These are phyloP conservation scores for Asterella californica DNA, from an alignment of 225 moss, liverwort and hornwort genomes.

Conservation along the genomic window DNA sequence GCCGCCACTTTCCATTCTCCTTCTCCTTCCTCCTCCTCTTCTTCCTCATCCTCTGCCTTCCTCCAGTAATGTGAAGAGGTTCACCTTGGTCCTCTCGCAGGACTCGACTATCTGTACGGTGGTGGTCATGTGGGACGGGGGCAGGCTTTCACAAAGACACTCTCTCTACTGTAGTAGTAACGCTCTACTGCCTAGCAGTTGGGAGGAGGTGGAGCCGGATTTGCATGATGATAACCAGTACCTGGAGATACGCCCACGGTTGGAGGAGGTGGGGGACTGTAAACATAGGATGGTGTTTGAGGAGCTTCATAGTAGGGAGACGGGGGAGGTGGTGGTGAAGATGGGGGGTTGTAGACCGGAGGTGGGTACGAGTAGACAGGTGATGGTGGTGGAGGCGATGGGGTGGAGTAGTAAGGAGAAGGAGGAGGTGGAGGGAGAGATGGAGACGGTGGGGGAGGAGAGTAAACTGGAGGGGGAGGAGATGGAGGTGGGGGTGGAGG, in stretches of 20 bases:
- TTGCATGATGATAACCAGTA: neutral
- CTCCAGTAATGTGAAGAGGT: neutral
- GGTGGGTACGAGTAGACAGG: slow-evolving; percentile 6
- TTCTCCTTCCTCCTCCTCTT: neutral
- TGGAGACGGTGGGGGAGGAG: slow-evolving; percentile 15
- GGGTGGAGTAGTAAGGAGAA: neutral
- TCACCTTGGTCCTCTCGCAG: neutral
- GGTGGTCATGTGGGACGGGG: neutral
- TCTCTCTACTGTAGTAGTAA: neutral
- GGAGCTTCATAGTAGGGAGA: neutral
- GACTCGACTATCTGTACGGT: neutral
- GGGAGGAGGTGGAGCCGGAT: neutral
- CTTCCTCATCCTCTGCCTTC: neutral
- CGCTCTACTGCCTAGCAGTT: neutral
- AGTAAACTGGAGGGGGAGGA: slow-evolving; percentile 8
- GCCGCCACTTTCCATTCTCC: neutral
- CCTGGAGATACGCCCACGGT: neutral
- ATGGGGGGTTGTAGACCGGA: neutral
- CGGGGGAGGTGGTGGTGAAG: slow-evolving; percentile 5
- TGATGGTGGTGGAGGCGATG: slow-evolving; percentile 17
- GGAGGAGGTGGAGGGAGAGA: slow-evolving; percentile 10
- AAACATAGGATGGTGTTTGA: neutral
- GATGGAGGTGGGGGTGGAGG: slow-evolving; percentile 23
- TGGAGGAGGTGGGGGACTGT: neutral
- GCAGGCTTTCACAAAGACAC: neutral